Base-by-base conservation (phyloP, 1,284 basidiomycete genomes). In the Melampsora occidentalis region DNA sequence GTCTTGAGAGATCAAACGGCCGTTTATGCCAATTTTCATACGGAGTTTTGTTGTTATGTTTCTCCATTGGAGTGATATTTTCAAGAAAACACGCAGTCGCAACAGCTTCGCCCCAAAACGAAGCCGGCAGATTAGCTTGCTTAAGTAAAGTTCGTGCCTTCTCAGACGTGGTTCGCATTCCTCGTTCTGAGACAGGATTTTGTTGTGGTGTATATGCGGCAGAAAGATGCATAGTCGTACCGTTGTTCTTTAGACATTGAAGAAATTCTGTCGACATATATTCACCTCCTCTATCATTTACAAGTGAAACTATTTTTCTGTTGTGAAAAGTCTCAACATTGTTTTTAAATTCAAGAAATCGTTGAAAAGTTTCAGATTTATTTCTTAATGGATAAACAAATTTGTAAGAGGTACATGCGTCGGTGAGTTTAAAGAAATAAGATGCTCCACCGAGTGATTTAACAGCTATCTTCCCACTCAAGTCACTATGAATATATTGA, bases 401-500 rank as follows among this genome's bases (percentile, higher is more conserved):
- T n/a, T 65, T 63, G n/a, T 28, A 72, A 12, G n/a, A 48, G 2
- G 61, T 48, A n/a, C 22, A 72, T 1, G 35, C 35, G 39, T 72
- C 46, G 1, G 62, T 65, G 12, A 72, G 61, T 33, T 71, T 71
- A 16, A 71, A 63, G 33, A 39, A 61, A 46, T 71, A 62, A 16
- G 16, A 53, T 22, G 20, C 35, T 9, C 69, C 57, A 49, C 33
- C 22, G 6, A 75, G 35, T 18, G 71, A 67, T 9, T 63, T 16
- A 25, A 63, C 61, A 18, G 64, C 20, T 14, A 75, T 75, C 31
- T 59, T 75, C 10, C 71, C 71, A 39, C 71, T 75, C 5, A 67
- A 53, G 16, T 75, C 64, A 39, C 51, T 67, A 33, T 39, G 53
- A 2, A 75, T 9, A 18, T 31, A 62, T 39, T 75, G 31, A 2